Evolutionary conservation across 108 stramenopile species (phyloP), one percentile per base, ranked within the genome.

Genomic region (Nannochloropsis granulata): DNA sequence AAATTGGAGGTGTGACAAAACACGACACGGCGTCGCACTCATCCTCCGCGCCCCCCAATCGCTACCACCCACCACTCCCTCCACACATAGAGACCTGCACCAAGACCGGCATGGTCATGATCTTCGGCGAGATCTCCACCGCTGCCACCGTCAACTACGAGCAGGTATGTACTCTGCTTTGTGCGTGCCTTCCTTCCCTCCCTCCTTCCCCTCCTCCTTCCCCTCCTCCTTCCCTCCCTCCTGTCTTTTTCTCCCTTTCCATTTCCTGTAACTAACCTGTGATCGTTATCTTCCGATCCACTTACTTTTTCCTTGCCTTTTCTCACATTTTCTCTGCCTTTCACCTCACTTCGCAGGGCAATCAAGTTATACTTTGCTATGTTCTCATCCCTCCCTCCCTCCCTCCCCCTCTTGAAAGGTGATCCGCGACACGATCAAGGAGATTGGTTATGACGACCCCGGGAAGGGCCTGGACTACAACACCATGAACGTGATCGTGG

Each of bases 101-200:
- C 87, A 98, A 98, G 91, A 96, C 96, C 10, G 96, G 96, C 80
- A 96, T 98, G 92, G 95, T 98, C 84, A 97, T 98, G 94, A 95
- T 97, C 85, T 95, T 98, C 85, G 97, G 97, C 23, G 97, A 98
- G 91, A 98, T 98, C 88, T 95, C 96, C 85, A 97, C 97, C 78
- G 91, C 94, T 24, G 93, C 96, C 56, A 96, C 94, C 45, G 94
- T 98, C 80, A 96, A 98, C 90, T 98, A 98, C 93, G 97, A 98
- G 90, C 94, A 94, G 88, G 94, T 25, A 25, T 25, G n/a, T 8
- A 13, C 24, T 13, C 79, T 13, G 24, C 24, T 0, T 25, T 24
- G 24, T 13, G 9, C 23, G 23, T 13, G 2, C 2, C 24, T 16
- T 3, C 56, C 21, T 16, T 16, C 11, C 56, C 56, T 71, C n/a